Evolutionary conservation across 2,329 filamentous ascomycete species (phyloP).

Genomic region (Xylaria sp.): DNA sequence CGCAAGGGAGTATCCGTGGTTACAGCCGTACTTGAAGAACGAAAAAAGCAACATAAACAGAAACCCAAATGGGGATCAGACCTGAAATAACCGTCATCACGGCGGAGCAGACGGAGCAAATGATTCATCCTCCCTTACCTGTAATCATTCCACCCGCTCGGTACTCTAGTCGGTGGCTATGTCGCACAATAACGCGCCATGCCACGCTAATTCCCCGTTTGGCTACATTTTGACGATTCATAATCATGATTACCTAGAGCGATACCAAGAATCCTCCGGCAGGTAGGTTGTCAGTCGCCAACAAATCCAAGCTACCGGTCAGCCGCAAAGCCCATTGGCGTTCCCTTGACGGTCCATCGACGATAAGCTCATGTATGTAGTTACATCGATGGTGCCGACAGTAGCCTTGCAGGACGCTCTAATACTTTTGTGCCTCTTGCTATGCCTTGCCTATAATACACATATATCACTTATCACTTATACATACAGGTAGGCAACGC

Average conservation of each 20-base stretch:
- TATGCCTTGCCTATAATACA: constrained; percentile 1
- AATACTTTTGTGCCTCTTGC: constrained; percentile 25
- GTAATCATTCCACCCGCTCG: constrained; percentile 8
- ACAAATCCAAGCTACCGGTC: constrained; percentile 9
- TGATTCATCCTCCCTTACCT: constrained; percentile 13
- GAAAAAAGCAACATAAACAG: background rate
- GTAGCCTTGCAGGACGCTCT: constrained; percentile 31
- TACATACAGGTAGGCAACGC: background rate
- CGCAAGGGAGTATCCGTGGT: background rate
- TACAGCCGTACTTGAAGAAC: background rate
- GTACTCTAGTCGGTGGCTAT: constrained; percentile 30
- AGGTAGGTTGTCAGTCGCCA: background rate
- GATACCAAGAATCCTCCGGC: background rate
- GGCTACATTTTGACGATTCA: background rate
- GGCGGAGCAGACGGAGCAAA: background rate
- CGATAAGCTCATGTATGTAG: background rate
- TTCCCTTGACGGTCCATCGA: no score
- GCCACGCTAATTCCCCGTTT: constrained; percentile 2
- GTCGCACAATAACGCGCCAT: constrained; percentile 17
- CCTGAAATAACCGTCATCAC: background rate
- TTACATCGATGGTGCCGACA: constrained; percentile 8
- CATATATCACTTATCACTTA: background rate
- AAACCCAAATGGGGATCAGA: background rate
- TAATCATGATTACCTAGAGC: background rate
- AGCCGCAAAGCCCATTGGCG: constrained; percentile 6